A percentile compares a stretch with the other conserved stretches of the same genome.
Evolutionary conservation across 1,139 yeast species (phyloP).

Genomic region (Nakaseomyces kungkrabaensis): DNA sequence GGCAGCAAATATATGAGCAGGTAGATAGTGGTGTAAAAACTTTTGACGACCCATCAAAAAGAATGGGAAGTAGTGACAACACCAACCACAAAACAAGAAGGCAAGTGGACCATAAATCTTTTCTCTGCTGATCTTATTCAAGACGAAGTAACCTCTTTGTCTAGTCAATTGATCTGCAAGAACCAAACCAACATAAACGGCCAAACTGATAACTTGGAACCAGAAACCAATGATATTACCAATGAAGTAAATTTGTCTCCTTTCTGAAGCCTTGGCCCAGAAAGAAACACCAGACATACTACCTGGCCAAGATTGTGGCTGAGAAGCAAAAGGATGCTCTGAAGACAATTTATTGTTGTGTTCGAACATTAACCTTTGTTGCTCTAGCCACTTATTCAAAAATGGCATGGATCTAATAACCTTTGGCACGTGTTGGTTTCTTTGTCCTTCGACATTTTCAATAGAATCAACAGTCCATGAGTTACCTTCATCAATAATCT

Average conservation of each 20-base stretch:
- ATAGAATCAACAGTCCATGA: conserved; percentile 75
- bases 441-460: conserved; percentile 50
- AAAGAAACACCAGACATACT: conserved; percentile 86
- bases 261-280: conserved; percentile 69
- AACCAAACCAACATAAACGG: conserved; percentile 52
- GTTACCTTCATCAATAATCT: conserved; percentile 55
- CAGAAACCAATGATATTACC: conserved; percentile 94
- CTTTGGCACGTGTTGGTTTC: conserved; percentile 49
- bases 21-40: conserved; percentile 89
- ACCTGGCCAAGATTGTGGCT: conserved; percentile 92
- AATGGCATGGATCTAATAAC: conserved; percentile 54
- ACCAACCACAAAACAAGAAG: conserved; percentile 81
- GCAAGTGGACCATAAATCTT: conserved; percentile 74
- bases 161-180: conserved; percentile 70
- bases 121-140: conserved; percentile 56
- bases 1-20: conserved; percentile 90
- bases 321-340: conserved; percentile 93
- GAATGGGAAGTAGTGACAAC: conserved; percentile 83
- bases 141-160: conserved; percentile 55
- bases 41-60: conserved; percentile 88
- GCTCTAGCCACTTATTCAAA: conserved; percentile 78
- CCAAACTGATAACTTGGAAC: conserved; percentile 63
- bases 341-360: conserved; percentile 81
- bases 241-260: conserved; percentile 73
- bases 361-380: conserved; percentile 80